phyloP scores from a whole-genome alignment of 371 early-diverging fungal genomes.

The Syncephalastrum contaminatum region DNA sequence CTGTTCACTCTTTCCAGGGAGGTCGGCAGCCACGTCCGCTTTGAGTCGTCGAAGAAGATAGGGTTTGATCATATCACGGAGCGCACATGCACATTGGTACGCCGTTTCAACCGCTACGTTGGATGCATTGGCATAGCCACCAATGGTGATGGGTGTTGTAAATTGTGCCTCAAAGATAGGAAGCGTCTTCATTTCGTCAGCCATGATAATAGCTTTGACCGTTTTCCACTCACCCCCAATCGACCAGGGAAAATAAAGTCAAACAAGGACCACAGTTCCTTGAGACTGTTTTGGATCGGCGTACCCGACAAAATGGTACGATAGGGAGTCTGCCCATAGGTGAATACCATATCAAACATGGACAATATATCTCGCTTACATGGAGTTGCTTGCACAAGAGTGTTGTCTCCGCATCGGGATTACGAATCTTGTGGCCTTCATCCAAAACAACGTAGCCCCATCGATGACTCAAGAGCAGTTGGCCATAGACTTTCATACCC shows the following conservation, averaged over 20 bases:
- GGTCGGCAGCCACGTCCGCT: conserved; percentile 85
- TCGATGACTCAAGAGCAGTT: conserved; percentile 59
- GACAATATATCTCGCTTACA: conserved; percentile 17
- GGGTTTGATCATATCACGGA: conserved; percentile 92
- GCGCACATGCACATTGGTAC: conserved; percentile 86
- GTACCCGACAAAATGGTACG: conserved; percentile 95
- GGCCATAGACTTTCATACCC: conserved; percentile 72
- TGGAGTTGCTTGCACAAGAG: conserved; percentile 81
- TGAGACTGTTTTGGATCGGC: conserved; percentile 97
- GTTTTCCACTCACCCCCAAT: conserved; percentile 66
- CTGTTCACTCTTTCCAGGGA: conserved; percentile 94
- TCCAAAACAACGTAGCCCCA: conserved; percentile 96
- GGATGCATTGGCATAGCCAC: conserved; percentile 91
- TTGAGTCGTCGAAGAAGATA: conserved; percentile 95
- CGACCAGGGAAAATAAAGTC: conserved; percentile 96
- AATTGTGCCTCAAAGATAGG: conserved; percentile 93
- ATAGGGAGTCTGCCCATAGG: conserved; percentile 68
- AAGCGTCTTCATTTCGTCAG: conserved; percentile 53
- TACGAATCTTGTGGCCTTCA: conserved; percentile 98
- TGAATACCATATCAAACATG: conserved; percentile 6
- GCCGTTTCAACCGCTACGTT: conserved; percentile 89
- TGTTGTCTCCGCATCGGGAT: conserved; percentile 91
- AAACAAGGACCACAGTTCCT: conserved; percentile 96
- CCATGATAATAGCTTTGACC: background rate
- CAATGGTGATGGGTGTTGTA: conserved; percentile 87